A percentile compares a stretch with the other conserved stretches of the same genome.
Conservation (phyloP, 75 land plant genomes). For the Gnetum montanum region DNA sequence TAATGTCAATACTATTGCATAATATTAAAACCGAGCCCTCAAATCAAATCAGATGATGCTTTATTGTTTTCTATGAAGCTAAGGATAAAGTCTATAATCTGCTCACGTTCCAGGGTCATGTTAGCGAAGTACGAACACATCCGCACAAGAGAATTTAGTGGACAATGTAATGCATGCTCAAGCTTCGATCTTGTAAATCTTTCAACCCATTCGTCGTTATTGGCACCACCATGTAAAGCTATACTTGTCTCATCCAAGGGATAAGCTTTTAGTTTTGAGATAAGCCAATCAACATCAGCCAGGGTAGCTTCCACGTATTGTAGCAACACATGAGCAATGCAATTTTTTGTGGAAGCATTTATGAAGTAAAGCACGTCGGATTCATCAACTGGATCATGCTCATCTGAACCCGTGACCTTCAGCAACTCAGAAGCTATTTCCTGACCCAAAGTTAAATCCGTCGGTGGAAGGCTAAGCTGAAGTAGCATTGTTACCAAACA, state of each 20-base stretch:
- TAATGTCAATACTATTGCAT: background rate
- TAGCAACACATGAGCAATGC: constrained; percentile 38
- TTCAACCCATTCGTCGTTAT: background rate
- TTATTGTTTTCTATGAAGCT: background rate
- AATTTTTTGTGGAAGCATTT: constrained; percentile 42
- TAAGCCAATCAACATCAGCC: constrained; percentile 59
- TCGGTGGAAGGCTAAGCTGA: constrained; percentile 35
- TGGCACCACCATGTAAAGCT: background rate
- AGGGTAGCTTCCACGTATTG: constrained; percentile 37
- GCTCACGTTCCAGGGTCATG: constrained; percentile 67
- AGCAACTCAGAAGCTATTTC: constrained; percentile 45
- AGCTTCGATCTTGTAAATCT: constrained; percentile 11
- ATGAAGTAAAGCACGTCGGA: constrained; percentile 48
- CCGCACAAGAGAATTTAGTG: constrained; percentile 50
- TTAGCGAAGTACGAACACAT: constrained; percentile 48
- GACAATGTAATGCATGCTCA: constrained; percentile 50
- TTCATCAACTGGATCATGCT: constrained; percentile 24
- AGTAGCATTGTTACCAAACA: constrained; percentile 39
- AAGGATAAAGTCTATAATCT: background rate
- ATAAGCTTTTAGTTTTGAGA: constrained; percentile 39
- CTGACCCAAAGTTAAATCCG: constrained; percentile 44
- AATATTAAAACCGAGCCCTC: background rate
- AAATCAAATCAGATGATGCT: background rate
- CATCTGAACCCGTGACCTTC: constrained; percentile 51
- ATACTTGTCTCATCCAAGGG: constrained; percentile 1